Conservation (phyloP, 2,329 filamentous ascomycete genomes). For the Pseudocercospora vitis region DNA sequence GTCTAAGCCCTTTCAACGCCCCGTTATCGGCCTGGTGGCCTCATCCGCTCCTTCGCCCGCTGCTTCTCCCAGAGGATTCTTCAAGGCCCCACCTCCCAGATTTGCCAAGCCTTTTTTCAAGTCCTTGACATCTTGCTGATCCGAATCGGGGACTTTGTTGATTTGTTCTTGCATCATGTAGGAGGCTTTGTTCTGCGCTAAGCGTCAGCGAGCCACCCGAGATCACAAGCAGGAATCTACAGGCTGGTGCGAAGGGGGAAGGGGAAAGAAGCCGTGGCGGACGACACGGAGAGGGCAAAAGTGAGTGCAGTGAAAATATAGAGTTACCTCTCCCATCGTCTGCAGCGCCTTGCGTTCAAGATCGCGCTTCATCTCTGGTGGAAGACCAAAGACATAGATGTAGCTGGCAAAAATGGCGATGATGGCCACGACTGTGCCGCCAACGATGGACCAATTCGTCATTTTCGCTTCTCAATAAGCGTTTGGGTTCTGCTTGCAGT, state of each 20-base stretch:
- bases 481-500: neutral
- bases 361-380: slow-evolving; percentile 48
- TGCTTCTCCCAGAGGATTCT: slow-evolving; percentile 42
- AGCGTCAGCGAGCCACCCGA: neutral
- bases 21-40: slow-evolving; percentile 29
- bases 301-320: no score
- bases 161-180: slow-evolving; percentile 37
- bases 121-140: slow-evolving; percentile 39
- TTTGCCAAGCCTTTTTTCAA: slow-evolving; percentile 38
- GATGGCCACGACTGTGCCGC: slow-evolving; percentile 37
- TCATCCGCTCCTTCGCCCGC: slow-evolving; percentile 30
- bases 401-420: slow-evolving; percentile 41
- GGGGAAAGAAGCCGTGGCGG: neutral
- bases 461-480: slow-evolving; percentile 2
- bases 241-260: neutral
- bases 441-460: slow-evolving; percentile 24
- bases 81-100: slow-evolving; percentile 34
- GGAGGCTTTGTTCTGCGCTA: slow-evolving; percentile 44
- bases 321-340: slow-evolving; percentile 49
- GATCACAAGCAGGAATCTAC: no score
- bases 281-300: no score
- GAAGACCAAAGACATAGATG: slow-evolving; percentile 51
- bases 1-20: slow-evolving; percentile 28
- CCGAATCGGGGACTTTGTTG: slow-evolving; percentile 34
- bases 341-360: slow-evolving; percentile 49